Conservation (phyloP, 371 early-diverging fungal species). For the Apophysomyces sp. region DNA sequence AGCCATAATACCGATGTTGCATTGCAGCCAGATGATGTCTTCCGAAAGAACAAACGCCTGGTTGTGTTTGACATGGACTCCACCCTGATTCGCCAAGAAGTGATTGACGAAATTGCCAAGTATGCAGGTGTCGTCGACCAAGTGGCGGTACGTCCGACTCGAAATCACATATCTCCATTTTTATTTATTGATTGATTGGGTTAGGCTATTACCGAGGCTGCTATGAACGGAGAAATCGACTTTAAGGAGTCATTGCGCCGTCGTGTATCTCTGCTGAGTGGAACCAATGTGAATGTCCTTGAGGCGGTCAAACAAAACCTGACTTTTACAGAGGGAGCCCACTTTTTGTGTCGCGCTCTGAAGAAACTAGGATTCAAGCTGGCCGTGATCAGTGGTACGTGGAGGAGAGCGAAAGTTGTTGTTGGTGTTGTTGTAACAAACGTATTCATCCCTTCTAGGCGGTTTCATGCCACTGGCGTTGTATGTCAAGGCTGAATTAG, state of each 20-base stretch:
- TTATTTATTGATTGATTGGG: background rate
- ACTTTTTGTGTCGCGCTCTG: slow-evolving; percentile 81
- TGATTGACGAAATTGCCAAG: slow-evolving; percentile 97
- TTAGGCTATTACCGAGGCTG: slow-evolving; percentile 91
- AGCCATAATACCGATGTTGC: slow-evolving; percentile 82
- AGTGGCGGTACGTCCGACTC: slow-evolving; percentile 88
- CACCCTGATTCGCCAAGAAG: slow-evolving; percentile 96
- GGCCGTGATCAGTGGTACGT: slow-evolving; percentile 87
- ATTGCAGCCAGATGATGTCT: slow-evolving; percentile 85
- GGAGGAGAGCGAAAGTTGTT: too few relatives aligned
- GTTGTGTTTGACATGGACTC: slow-evolving; percentile 99
- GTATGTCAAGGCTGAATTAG: slow-evolving; percentile 86
- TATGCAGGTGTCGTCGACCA: slow-evolving; percentile 88
- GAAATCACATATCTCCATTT: too few relatives aligned
- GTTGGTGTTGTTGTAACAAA: too few relatives aligned
- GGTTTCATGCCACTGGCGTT: slow-evolving; percentile 93
- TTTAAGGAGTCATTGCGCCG: slow-evolving; percentile 90
- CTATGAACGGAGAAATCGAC: slow-evolving; percentile 95
- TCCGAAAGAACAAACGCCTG: slow-evolving; percentile 86
- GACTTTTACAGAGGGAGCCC: slow-evolving; percentile 91
- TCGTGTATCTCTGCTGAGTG: slow-evolving; percentile 86
- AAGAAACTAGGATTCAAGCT: slow-evolving; percentile 91
- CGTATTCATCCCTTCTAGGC: too few relatives aligned
- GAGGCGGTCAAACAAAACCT: slow-evolving; percentile 74
- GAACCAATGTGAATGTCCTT: slow-evolving; percentile 80